Percentiles rank a stretch among this genome's conserved stretches.
Evolutionary conservation across 2,329 filamentous ascomycete species (phyloP).

Genomic region (Beauveria brongniartii): DNA sequence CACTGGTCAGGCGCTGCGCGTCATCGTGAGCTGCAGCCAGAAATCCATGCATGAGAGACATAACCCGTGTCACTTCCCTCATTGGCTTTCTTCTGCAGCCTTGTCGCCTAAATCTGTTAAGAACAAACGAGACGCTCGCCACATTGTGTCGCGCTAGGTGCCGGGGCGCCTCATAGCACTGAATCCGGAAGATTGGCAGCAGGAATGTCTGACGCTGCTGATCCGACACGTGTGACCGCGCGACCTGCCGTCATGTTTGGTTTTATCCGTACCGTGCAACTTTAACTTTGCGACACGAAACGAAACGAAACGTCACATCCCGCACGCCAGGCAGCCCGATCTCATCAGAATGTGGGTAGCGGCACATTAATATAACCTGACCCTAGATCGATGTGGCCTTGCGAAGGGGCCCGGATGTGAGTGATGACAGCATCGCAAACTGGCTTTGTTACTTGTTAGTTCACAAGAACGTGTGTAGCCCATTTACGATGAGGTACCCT

Average conservation of each 20-base stretch:
- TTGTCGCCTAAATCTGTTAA: neutral
- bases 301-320: too few species aligned
- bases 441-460: too few species aligned
- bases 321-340: neutral
- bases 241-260: neutral
- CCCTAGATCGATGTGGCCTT: too few species aligned
- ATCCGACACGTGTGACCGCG: neutral
- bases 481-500: too few species aligned
- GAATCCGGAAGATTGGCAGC: neutral
- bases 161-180: conserved; percentile 8
- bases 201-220: neutral
- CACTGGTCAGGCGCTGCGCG: neutral
- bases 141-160: neutral
- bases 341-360: neutral
- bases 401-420: too few species aligned
- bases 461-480: too few species aligned
- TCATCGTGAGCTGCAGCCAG: neutral
- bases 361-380: neutral
- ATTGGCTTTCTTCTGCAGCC: neutral
- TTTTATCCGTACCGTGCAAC: neutral
- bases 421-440: too few species aligned
- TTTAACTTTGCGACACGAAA: neutral
- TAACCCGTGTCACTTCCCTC: neutral
- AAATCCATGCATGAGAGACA: neutral
- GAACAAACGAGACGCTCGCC: neutral